Conservation (phyloP, 805 yeast genomes). For the Yamadazyma akitaensis region DNA sequence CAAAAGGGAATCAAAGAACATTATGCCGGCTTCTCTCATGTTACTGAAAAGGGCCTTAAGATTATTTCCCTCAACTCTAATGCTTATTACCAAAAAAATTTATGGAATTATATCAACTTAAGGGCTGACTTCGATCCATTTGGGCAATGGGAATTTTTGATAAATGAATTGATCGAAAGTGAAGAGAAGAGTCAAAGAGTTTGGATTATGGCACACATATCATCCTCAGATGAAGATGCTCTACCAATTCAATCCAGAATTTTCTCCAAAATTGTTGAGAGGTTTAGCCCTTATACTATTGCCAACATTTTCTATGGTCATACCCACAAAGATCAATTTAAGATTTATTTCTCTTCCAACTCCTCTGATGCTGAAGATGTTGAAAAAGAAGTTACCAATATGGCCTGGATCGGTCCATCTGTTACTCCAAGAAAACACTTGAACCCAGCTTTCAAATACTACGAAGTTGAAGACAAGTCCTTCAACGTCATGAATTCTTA, state of each 20-base stretch:
- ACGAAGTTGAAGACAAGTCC: constrained; percentile 58
- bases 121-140: constrained; percentile 56
- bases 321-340: constrained; percentile 67
- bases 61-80: constrained; percentile 64
- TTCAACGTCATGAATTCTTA: constrained; percentile 58
- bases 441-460: constrained; percentile 74
- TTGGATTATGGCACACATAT: constrained; percentile 73
- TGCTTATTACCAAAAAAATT: constrained; percentile 61
- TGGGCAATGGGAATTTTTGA: constrained; percentile 60
- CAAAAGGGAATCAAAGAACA: constrained; percentile 36
- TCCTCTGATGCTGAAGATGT: constrained; percentile 37
- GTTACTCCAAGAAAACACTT: constrained; percentile 57
- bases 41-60: constrained; percentile 54
- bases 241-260: constrained; percentile 59
- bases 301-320: constrained; percentile 71
- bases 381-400: constrained; percentile 45
- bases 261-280: constrained; percentile 54
- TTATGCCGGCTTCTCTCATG: constrained; percentile 60
- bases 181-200: constrained; percentile 59
- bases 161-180: constrained; percentile 56
- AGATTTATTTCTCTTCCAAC: constrained; percentile 50
- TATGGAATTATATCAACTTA: constrained; percentile 46
- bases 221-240: constrained; percentile 50
- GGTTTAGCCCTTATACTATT: constrained; percentile 67
- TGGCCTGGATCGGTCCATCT: constrained; percentile 66